Evolutionary conservation across 257 asterid genomes (phyloP).

Genomic region (Ilex aquifolium): DNA sequence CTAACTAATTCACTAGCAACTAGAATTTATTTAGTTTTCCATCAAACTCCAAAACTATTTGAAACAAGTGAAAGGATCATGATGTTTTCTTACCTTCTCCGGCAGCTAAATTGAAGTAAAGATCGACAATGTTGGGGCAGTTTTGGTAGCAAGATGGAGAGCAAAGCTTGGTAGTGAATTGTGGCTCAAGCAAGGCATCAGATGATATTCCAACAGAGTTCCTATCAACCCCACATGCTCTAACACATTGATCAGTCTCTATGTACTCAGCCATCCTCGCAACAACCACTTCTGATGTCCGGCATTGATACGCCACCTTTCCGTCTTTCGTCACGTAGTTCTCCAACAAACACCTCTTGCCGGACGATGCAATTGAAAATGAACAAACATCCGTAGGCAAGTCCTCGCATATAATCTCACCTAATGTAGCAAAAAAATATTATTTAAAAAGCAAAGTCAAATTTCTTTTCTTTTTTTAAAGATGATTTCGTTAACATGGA

Average conservation of each 20-base stretch:
- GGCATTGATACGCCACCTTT: conserved; percentile 12
- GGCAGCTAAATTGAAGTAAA: conserved; percentile 28
- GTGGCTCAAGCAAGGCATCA: conserved; percentile 21
- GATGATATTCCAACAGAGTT: conserved; percentile 20
- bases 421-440: neutral
- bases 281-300: conserved; percentile 16
- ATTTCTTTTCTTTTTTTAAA: too few relatives aligned
- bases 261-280: conserved; percentile 20
- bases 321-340: conserved; percentile 4
- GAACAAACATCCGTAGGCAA: conserved; percentile 21
- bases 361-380: conserved; percentile 18
- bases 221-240: conserved; percentile 26
- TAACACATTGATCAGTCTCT: conserved; percentile 22
- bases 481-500: too few relatives aligned
- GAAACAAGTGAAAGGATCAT: neutral
- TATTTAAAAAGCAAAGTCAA: too few relatives aligned
- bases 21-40: too few relatives aligned
- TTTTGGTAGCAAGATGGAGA: conserved; percentile 22
- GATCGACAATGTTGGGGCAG: conserved; percentile 26
- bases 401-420: conserved; percentile 18
- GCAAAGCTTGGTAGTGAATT: conserved; percentile 18
- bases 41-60: too few relatives aligned
- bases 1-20: too few relatives aligned
- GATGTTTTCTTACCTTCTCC: conserved; percentile 20
- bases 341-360: conserved; percentile 16